Base-by-base conservation (phyloP, 2,329 filamentous ascomycete species). In the Fusarium oligoseptatum region DNA sequence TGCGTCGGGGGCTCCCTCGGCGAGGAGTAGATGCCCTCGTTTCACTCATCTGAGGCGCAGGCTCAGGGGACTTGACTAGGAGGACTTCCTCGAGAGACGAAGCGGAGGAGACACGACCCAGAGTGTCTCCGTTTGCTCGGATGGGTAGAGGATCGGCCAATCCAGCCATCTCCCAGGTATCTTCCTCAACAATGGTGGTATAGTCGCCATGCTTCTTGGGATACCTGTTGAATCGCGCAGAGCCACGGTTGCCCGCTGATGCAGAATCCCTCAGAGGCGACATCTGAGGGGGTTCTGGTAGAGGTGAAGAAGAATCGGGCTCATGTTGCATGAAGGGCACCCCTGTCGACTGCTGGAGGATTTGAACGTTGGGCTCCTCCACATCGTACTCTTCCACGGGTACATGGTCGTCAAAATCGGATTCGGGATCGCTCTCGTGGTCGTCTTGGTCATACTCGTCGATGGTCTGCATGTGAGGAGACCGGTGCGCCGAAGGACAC, bases 251-350 rank as follows among this genome's bases (percentile, higher is more conserved):
- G 3, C 87, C 88, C 0, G 88, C 87, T 2, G 87, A 84, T 12
- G 83, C 82, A 2, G 86, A 88, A 67, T 89, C 87, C 58, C 86
- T 86, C 0, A 92, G 82, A 1, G 90, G 89, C 57, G 85, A 88
- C 57, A 88, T 73, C 57, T 85, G 87, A 17, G 84, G 87, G 2
- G 85, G 85, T 39, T 84, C 80, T 0, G 87, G 87, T 3, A 88
- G 79, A 3, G 88, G 85, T 3, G 86, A 83, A 2, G 86, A 83
- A 3, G 87, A 85, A 17, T 84, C 82, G 36, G 83, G 71, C 4
- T 81, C 82, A 20, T 58, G 64, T 3, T 74, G 69, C 15, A 72
- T 75, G 14, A 77, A 67, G 9, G 75, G 76, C 32, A 78, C 76
- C 64, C 83, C 81, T 12, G 81, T 76, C 1, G 85, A 87, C 70